Evolutionary conservation across 169 alveolate species (phyloP).

Genomic region (Theileria orientalis): DNA sequence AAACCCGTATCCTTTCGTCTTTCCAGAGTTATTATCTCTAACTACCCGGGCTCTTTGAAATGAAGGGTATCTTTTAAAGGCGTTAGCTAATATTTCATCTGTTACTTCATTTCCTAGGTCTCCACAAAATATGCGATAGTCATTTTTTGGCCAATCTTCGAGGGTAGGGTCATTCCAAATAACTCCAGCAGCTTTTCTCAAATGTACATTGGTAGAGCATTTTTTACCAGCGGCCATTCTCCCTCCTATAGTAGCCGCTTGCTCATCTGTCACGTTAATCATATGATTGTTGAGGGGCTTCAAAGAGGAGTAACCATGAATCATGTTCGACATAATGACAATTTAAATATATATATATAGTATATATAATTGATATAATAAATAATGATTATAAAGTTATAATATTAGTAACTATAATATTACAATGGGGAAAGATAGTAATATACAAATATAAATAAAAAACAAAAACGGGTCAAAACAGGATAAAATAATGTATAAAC

Average conservation of each 20-base stretch:
- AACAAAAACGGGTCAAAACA: no score
- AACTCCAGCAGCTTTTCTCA: conserved; percentile 94
- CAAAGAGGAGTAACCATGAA: neutral
- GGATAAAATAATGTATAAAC: no score
- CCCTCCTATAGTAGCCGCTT: conserved; percentile 63
- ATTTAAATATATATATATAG: neutral
- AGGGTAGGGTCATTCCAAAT: conserved; percentile 96
- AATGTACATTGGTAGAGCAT: conserved; percentile 57
- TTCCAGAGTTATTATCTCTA: conserved; percentile 91
- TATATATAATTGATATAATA: neutral
- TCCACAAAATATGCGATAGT: conserved; percentile 95
- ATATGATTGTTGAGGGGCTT: conserved; percentile 14
- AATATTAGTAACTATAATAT: neutral
- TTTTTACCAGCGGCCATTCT: conserved; percentile 59
- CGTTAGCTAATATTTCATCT: conserved; percentile 93
- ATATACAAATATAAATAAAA: no score
- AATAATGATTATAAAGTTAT: no score
- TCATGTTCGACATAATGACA: no score
- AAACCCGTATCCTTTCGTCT: conserved; percentile 96
- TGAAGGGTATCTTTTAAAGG: conserved; percentile 93
- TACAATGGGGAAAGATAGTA: neutral
- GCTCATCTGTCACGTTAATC: conserved; percentile 50
- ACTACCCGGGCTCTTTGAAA: conserved; percentile 92
- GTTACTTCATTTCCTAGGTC: conserved; percentile 97
- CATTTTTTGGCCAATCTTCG: conserved; percentile 96